Base-by-base conservation (phyloP, 2,329 filamentous ascomycete genomes). In the Verticillium klebahnii region DNA sequence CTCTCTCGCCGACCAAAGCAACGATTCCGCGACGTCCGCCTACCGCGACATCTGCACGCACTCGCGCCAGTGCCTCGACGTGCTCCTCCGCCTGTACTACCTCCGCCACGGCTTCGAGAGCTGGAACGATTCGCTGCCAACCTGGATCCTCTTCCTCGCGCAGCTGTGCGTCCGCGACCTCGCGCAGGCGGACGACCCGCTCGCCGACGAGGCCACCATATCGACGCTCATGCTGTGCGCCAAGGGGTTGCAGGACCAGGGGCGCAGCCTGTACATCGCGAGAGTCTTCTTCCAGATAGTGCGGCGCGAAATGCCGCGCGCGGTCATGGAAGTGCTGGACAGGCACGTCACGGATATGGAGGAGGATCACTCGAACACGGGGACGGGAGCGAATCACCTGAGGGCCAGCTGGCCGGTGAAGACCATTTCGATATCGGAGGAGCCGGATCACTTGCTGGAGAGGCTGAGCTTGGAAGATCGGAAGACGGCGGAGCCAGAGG, bases 41-140 rank as follows among this genome's bases (percentile, higher is more conserved):
- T 50, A 50, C 40, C 40, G 37, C n/a, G 34, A 39, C 14, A 58
- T 58, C 23, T 34, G 60, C 63, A 40, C 39, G 63, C 52, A 62
- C 52, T n/a, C 65, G 65, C 5, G 60, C 19, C 19, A 54, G 52
- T 6, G 64, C 50, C 64, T 73, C 5, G 69, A 71, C 56, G 69
- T 70, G 6, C 62, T 73, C 5, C 32, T 72, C 23, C 68, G 70
- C 15, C 50, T 72, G 17, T 72, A 72, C 62, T 73, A 72, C 59
- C 63, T 68, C n/a, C 71, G 72, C 2, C 72, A 73, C 57, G 71
- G 71, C 1, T 73, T 70, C 61, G 68, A 70, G 39, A 64, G 59
- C 4, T 61, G 65, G 25, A 68, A 71, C 60, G 40, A 50, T n/a
- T 50, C 40, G 40, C 40, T 50, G 40, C 40, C 19, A n/a, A 19